These are phyloP conservation scores for Populus hybrid DNA, from an alignment of 441 rosid species.

Conservation along the genomic window DNA sequence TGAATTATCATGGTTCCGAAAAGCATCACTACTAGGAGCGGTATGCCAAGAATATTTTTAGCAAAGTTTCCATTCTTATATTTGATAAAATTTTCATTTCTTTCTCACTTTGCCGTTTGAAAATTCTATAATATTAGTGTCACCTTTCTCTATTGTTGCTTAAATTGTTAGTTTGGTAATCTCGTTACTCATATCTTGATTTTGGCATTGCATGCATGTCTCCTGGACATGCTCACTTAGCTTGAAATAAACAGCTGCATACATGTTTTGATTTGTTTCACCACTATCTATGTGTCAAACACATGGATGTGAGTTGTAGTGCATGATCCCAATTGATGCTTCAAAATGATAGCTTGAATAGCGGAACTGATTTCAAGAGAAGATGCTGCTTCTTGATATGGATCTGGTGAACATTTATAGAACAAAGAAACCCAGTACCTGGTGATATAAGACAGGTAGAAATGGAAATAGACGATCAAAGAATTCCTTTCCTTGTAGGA, in stretches of 20 bases:
- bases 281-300: not conserved
- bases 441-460: not conserved
- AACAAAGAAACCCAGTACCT: not conserved
- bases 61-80: not conserved
- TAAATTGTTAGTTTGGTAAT: constrained; percentile 1
- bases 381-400: not conserved
- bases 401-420: not conserved
- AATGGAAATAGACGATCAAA: not conserved
- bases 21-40: constrained; percentile 83
- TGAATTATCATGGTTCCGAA: constrained; percentile 96
- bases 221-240: not conserved
- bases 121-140: not conserved
- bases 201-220: not conserved
- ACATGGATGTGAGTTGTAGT: not conserved
- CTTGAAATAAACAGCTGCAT: not conserved
- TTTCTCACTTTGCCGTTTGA: not conserved
- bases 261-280: not conserved
- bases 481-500: not conserved
- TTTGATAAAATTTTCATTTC: not conserved
- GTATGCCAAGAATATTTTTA: constrained; percentile 39
- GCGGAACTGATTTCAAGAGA: not conserved
- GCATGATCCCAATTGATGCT: not conserved
- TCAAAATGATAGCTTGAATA: not conserved
- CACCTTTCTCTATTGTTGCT: not conserved
- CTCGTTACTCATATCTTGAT: not conserved